Evolutionary conservation across 441 rosid genomes (phyloP).

Genomic region (Codiaeum variegatum): DNA sequence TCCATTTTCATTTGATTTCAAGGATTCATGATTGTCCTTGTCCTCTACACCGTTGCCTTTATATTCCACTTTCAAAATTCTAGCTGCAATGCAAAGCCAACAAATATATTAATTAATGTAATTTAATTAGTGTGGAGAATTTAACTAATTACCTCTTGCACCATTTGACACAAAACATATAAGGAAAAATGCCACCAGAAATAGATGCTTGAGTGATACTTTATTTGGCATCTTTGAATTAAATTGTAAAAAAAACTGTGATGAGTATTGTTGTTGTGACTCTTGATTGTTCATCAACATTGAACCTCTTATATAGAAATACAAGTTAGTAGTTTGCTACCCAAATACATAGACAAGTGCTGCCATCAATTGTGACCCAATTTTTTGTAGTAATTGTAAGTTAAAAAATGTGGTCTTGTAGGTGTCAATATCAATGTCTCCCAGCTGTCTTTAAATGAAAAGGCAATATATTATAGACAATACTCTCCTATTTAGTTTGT

Average conservation of each 20-base stretch:
- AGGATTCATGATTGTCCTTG: conserved; percentile 12
- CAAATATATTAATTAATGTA: too few relatives aligned
- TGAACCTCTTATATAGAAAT: conserved; percentile 27
- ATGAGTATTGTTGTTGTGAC: too few relatives aligned
- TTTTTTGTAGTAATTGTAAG: conserved; percentile 37
- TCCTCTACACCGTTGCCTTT: conserved; percentile 20
- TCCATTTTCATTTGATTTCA: conserved; percentile 21
- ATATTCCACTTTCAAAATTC: conserved; percentile 32
- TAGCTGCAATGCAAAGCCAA: conserved; percentile 27
- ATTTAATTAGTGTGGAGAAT: too few relatives aligned
- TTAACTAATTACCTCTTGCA: conserved; percentile 32
- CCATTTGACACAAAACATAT: conserved; percentile 35
- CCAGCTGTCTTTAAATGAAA: conserved; percentile 34
- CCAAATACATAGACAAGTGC: conserved; percentile 21
- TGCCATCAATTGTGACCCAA: conserved; percentile 29
- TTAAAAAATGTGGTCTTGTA: conserved; percentile 26
- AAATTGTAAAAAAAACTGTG: too few relatives aligned
- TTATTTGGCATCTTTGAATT: conserved; percentile 37
- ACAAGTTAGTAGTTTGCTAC: background rate
- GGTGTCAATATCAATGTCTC: conserved; percentile 50
- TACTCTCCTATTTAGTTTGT: conserved; percentile 16
- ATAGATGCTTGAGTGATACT: conserved; percentile 33
- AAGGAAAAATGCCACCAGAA: conserved; percentile 37
- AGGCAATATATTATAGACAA: conserved; percentile 15
- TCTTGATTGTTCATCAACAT: background rate